Base-by-base conservation (phyloP, 805 yeast species). In the Suhomyces pyralidae region DNA sequence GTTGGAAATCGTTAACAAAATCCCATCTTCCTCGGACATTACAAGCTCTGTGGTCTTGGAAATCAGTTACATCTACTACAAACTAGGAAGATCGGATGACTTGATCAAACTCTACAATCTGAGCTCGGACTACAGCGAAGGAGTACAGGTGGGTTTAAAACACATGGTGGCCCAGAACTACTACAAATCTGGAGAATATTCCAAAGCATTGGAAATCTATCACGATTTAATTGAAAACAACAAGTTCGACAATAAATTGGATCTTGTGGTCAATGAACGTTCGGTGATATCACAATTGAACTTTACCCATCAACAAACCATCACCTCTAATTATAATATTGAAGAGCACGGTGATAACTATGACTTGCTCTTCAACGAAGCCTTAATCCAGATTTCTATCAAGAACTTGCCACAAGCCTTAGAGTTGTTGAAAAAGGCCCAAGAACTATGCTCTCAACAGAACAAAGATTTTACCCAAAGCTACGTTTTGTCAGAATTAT, bases 181-280 rank as follows among this genome's bases (percentile, higher is more conserved):
- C 59, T 83, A 81, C 67, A 76, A 77, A 57, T 62, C 62, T 24
- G 86, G 85, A 12, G 65, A 74, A 38, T 61, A 67, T 46, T 46
- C 54, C 1, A 67, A 73, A 28, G 81, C 90, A 0, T 67, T 77
- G 53, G 61, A 63, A 7, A 49, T 82, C 3, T 87, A 86, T 61
- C 66, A 66, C 36, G 69, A 69, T 5, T 67, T 81, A 52, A 62
- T 75, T 40, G 48, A 65, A 3, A 67, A 73, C 26, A 60, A 69
- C 46, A 62, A 68, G 24, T 70, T 68, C 43, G 81, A 78, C 50
- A 85, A 79, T 58, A 60, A 59, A 20, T 60, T 74, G 36, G 92
- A 86, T 64, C 63, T 85, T 51, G 61, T 73, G 26, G 85, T 84
- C 44, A 87, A 87, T 63, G 88, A 86, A 65, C 76, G 85, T 54